A percentile compares a stretch with the other conserved stretches of the same genome.
phyloP scores from a whole-genome alignment of 23 red algal species.

The Cyanidium caldarium region DNA sequence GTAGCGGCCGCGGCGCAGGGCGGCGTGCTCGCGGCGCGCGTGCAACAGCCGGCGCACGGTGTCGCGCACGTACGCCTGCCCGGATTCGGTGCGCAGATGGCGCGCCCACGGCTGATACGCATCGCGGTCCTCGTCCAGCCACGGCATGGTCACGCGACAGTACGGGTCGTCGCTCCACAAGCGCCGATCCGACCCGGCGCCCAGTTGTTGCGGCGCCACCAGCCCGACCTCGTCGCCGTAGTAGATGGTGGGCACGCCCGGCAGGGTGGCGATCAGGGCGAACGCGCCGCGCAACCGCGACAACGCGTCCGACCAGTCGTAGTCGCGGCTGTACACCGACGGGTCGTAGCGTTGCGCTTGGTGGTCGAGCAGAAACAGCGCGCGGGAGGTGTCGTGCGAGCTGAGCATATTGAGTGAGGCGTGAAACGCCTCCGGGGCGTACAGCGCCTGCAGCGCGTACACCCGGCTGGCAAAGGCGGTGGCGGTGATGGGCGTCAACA shows the following conservation, averaged over 20 bases:
- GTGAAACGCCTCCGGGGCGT: slow-evolving; percentile 2
- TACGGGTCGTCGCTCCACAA: slow-evolving; percentile 5
- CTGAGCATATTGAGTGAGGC: slow-evolving; percentile 6
- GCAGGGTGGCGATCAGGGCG: neutral
- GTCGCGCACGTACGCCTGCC: neutral
- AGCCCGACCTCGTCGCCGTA: slow-evolving; percentile 8
- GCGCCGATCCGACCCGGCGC: neutral
- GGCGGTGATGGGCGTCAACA: neutral
- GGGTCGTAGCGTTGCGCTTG: neutral
- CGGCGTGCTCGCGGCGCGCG: neutral
- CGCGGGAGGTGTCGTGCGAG: neutral
- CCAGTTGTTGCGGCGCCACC: slow-evolving; percentile 1
- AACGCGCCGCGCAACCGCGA: slow-evolving; percentile 3
- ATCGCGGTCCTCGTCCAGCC: neutral
- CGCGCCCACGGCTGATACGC: neutral
- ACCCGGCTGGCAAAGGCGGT: slow-evolving; percentile 3
- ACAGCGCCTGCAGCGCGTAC: neutral
- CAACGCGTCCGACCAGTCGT: slow-evolving; percentile 8
- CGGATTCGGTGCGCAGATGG: neutral
- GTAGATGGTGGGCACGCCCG: slow-evolving; percentile 7
- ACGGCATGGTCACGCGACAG: neutral
- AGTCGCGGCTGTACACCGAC: neutral
- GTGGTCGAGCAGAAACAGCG: neutral
- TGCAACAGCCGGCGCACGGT: neutral
- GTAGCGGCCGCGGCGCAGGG: neutral